Conservation (phyloP, 768 basidiomycete species). For the Chalciporus piperatus region DNA sequence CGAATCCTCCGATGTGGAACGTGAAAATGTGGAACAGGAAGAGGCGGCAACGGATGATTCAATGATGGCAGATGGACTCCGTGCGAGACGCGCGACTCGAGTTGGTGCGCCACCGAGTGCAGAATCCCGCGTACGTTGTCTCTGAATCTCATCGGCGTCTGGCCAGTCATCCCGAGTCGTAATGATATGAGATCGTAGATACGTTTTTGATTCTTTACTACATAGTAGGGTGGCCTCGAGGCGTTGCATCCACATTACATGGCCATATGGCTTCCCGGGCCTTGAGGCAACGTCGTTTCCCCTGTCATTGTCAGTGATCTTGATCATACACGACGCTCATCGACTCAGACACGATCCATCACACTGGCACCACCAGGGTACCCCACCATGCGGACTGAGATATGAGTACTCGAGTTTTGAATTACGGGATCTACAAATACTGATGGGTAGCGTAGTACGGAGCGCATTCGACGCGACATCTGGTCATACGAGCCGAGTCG, state of each 20-base stretch:
- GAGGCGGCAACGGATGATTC: neutral
- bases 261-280: no score
- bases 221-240: no score
- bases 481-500: no score
- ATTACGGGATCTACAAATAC: neutral
- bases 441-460: neutral
- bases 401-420: neutral
- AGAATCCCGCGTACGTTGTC: neutral
- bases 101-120: neutral
- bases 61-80: neutral
- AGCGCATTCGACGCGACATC: no score
- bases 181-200: neutral
- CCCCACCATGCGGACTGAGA: neutral
- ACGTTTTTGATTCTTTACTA: no score
- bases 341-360: no score
- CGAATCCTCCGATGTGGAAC: slow-evolving; percentile 10
- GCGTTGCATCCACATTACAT: no score
- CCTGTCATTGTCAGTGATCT: no score
- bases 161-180: neutral
- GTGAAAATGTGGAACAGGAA: neutral
- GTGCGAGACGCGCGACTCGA: no score
- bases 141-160: neutral
- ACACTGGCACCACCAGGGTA: no score
- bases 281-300: no score
- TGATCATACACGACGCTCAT: no score